Conservation (phyloP, 176 grass and related monocot species). For the Oryza rufipogon region DNA sequence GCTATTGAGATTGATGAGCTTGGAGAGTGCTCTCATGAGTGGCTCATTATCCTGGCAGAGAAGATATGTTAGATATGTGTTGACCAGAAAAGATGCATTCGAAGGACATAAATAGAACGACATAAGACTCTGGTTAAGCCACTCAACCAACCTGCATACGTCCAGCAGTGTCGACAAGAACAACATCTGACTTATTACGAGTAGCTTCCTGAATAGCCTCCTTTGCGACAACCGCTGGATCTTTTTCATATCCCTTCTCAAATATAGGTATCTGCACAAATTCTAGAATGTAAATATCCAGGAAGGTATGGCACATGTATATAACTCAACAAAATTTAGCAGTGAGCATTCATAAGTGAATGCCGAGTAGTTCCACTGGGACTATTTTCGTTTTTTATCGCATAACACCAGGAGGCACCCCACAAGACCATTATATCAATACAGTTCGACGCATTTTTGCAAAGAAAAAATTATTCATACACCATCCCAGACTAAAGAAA, state of each 20-base stretch:
- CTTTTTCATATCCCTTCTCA: slow-evolving; percentile 80
- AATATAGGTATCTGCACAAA: slow-evolving; percentile 77
- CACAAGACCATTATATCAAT: neutral
- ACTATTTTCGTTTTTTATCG: neutral
- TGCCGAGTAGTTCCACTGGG: neutral
- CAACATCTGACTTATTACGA: slow-evolving; percentile 66
- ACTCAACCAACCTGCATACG: slow-evolving; percentile 64
- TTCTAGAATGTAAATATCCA: slow-evolving; percentile 16
- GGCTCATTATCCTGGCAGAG: slow-evolving; percentile 67
- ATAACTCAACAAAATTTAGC: neutral
- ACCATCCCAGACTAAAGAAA: neutral
- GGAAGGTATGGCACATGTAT: neutral
- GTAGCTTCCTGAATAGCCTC: slow-evolving; percentile 74
- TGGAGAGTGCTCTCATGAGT: slow-evolving; percentile 80
- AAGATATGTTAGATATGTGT: neutral
- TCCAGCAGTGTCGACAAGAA: slow-evolving; percentile 81
- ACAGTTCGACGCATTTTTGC: neutral
- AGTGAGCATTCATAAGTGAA: neutral
- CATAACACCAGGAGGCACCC: neutral
- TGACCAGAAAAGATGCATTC: neutral
- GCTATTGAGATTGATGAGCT: slow-evolving; percentile 77
- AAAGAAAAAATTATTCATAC: neutral
- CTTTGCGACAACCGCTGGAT: slow-evolving; percentile 73
- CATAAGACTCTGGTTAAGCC: neutral
- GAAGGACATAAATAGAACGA: neutral